Base-by-base conservation (phyloP, 352 stramenopile species). In the Phytophthora pinifolia region DNA sequence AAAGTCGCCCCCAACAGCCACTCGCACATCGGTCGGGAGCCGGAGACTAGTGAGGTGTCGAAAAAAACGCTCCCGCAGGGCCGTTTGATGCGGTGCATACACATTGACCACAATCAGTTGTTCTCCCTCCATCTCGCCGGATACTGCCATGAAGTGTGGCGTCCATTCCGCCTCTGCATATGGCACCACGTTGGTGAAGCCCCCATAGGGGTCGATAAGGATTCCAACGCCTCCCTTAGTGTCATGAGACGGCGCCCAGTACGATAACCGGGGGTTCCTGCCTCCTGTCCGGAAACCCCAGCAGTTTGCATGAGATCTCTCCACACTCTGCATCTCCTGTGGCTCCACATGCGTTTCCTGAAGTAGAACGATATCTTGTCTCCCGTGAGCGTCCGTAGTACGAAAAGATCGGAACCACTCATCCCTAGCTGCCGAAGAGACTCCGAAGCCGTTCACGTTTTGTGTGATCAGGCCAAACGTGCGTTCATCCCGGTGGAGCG, bases 381-480 rank as follows among this genome's bases (percentile, higher is more conserved):
- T 36, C 9, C 43, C 43, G 17, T 50, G 27, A 10, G n/a, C 5
- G 15, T 50, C 43, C 5, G 3, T 37, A 15, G 31, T 31, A 15
- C 43, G 30, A 20, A 41, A 39, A 5, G 43, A 15, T 27, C 9
- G 14, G 10, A 50, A 49, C 42, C 27, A 49, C 4, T 30, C 4
- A 9, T 12, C n/a, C 4, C 27, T 34, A 6, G 4, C 42, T 6
- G 4, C 2, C 4, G 18, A 29, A 0, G 43, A 31, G 3, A 3
- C 17, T 6, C 43, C 43, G 13, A 50, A 41, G 9, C 43, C 43
- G 17, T 50, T 50, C 4, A 50, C 43, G 31, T 50, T 50, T 22
- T 50, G 43, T 9, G 43, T 50, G 18, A 41, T 14, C 2, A 50
- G 9, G 14, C 43, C 43, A 17, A 50, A 50, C 6, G 43, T 39